Base-by-base conservation (phyloP, 2,329 filamentous ascomycete genomes). In the Cladosporium sp. region DNA sequence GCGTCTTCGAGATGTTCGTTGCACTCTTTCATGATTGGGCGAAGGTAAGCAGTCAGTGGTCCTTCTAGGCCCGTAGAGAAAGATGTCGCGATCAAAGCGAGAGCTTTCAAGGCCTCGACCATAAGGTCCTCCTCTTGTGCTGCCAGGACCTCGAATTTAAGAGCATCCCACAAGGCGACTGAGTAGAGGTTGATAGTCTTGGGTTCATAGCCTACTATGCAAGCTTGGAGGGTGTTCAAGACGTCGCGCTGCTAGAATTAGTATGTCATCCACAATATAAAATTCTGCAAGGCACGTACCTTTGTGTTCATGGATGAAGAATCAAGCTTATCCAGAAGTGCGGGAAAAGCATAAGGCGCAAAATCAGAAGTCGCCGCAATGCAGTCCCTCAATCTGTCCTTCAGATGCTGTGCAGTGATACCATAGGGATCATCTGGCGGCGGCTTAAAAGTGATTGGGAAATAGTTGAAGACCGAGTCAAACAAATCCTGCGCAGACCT, bases 381-480 rank as follows among this genome's bases (percentile, higher is more conserved):
- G 61, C 83, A 86, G 38, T 80, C 78, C 54, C 80, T 74, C 12
- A 86, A 63, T 22, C 83, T 75, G 45, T 78, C 75, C 59, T 86
- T 86, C 51, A 86, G 65, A 58, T 86, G 79, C 57, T 85, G 82
- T 2, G 83, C 80, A 2, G 83, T 85, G 53, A 86, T 85, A 1
- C 81, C 80, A 54, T 85, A 86, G 1, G 82, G 82, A 59, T 86
- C 83, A 55, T 85, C 82, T 9, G 82, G 83, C 1, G 83, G 83
- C 9, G 83, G 82, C 59, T 80, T 77, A 66, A 86, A 86, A 0
- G 83, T 85, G 57, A 86, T 85, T 0, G 83, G 83, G 61, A 86
- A 86, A 64, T 86, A 86, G 59, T 84, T 85, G 66, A 85, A 86
- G 15, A 84, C 82, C 3, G 82, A 76, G 56, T 86, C 83, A 60